Percentiles rank a stretch among this genome's conserved stretches.
Evolutionary conservation across 2,329 filamentous ascomycete genomes (phyloP).

Genomic region (Hymenoscyphus occultus): DNA sequence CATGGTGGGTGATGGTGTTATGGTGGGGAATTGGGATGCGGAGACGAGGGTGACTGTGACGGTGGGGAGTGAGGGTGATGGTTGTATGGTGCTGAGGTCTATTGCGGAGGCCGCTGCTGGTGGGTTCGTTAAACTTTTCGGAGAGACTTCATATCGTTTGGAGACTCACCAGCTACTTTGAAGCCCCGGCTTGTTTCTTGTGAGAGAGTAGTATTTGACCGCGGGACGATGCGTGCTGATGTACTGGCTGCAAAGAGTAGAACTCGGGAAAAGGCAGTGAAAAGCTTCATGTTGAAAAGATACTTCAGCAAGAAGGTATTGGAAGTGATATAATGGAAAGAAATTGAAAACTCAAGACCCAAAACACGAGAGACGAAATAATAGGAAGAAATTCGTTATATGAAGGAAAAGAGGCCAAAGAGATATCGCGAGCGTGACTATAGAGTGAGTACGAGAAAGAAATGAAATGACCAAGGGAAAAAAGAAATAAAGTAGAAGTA

Average conservation of each 20-base stretch:
- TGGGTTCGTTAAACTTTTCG: neutral
- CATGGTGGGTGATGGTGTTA: neutral
- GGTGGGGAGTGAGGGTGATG: neutral
- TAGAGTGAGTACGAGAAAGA: neutral
- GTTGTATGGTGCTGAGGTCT: neutral
- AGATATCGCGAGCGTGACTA: neutral
- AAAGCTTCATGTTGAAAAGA: neutral
- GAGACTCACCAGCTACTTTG: neutral
- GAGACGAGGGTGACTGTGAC: neutral
- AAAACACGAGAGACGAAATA: neutral
- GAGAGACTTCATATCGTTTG: neutral
- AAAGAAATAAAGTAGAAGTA: conserved; percentile 1
- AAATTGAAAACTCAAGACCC: neutral
- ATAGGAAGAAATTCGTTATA: neutral
- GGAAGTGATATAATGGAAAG: neutral
- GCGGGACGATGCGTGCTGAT: neutral
- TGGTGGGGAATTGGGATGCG: neutral
- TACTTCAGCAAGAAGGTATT: neutral
- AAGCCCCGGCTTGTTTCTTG: neutral
- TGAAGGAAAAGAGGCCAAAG: neutral
- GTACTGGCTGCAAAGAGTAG: neutral
- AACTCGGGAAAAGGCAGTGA: neutral
- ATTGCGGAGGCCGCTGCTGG: neutral
- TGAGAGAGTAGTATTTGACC: neutral
- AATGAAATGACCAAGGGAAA: neutral